Evolutionary conservation across 2,329 filamentous ascomycete species (phyloP).

Genomic region (Diaporthe citriasiana): DNA sequence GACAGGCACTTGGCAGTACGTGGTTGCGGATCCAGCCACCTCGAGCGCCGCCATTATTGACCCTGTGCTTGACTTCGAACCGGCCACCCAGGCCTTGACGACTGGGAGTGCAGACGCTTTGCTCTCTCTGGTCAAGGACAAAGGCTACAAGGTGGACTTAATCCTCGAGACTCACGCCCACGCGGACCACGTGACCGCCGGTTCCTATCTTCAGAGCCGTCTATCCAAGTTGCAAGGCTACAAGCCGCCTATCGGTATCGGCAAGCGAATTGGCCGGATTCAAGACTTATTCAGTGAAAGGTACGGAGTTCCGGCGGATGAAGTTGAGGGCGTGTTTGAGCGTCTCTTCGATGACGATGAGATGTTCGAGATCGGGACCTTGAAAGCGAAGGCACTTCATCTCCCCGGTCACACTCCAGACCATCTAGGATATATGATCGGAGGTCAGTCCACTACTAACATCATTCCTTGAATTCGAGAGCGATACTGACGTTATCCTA

Average conservation of each 20-base stretch:
- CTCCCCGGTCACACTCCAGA: slow-evolving; percentile 74
- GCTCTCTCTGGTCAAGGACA: slow-evolving; percentile 57
- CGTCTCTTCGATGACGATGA: slow-evolving; percentile 68
- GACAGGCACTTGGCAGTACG: slow-evolving; percentile 71
- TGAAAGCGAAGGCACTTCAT: slow-evolving; percentile 63
- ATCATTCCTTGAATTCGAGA: background rate
- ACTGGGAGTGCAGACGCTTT: slow-evolving; percentile 68
- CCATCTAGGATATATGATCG: slow-evolving; percentile 71
- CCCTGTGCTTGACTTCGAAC: slow-evolving; percentile 71
- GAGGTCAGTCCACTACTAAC: slow-evolving; percentile 50
- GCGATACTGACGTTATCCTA: slow-evolving; percentile 40
- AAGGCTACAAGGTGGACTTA: slow-evolving; percentile 62
- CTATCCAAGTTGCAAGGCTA: slow-evolving; percentile 54
- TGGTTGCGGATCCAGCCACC: slow-evolving; percentile 68
- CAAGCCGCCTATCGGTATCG: slow-evolving; percentile 66
- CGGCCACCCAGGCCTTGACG: slow-evolving; percentile 55
- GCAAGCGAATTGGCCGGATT: slow-evolving; percentile 65
- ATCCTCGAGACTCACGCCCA: slow-evolving; percentile 76
- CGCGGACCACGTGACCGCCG: slow-evolving; percentile 72
- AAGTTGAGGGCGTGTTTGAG: slow-evolving; percentile 65
- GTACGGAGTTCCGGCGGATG: slow-evolving; percentile 61
- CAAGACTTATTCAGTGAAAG: slow-evolving; percentile 63
- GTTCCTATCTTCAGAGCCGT: slow-evolving; percentile 67
- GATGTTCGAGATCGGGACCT: slow-evolving; percentile 62
- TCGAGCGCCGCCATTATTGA: slow-evolving; percentile 70